Conservation (phyloP, 2,329 filamentous ascomycete species). For the Epichloe scottii region DNA sequence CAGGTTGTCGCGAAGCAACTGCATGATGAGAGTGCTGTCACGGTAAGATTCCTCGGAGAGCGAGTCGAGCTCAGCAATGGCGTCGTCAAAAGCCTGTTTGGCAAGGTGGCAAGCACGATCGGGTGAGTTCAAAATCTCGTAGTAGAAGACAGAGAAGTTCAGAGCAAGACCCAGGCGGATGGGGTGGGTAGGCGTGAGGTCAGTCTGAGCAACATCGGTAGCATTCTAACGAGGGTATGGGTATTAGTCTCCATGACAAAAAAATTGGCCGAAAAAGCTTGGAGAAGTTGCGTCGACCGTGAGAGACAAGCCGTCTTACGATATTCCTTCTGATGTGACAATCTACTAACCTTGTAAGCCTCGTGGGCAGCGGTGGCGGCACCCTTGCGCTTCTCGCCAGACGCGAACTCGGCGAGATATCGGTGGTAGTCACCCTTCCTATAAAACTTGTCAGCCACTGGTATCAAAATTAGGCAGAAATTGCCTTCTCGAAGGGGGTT, state of each 20-base stretch:
- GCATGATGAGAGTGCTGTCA: slow-evolving; percentile 98
- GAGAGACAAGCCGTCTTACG: slow-evolving; percentile 14
- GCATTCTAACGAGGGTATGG: slow-evolving; percentile 52
- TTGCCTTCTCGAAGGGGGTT: not conserved
- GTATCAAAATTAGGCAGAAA: too few species aligned
- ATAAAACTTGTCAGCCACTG: slow-evolving; percentile 3
- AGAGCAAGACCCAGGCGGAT: slow-evolving; percentile 95
- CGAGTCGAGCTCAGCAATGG: slow-evolving; percentile 96
- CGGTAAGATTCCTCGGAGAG: slow-evolving; percentile 97
- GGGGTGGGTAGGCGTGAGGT: slow-evolving; percentile 93
- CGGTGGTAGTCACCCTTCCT: slow-evolving; percentile 98
- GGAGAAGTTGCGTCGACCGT: not conserved
- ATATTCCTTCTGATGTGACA: slow-evolving; percentile 5
- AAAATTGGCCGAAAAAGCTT: not conserved
- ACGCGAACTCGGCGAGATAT: slow-evolving; percentile 87
- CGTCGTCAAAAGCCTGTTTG: slow-evolving; percentile 98
- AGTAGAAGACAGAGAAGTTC: slow-evolving; percentile 99
- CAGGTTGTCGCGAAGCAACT: slow-evolving; percentile 94
- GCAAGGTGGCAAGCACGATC: slow-evolving; percentile 96
- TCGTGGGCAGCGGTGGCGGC: slow-evolving; percentile 80
- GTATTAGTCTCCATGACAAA: slow-evolving; percentile 3
- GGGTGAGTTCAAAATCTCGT: slow-evolving; percentile 97
- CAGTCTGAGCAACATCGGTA: slow-evolving; percentile 95
- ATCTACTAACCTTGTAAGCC: slow-evolving; percentile 77
- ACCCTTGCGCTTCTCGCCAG: slow-evolving; percentile 82